Evolutionary conservation across 306 rosid genomes (phyloP).

Genomic region (Dryas drummondii): DNA sequence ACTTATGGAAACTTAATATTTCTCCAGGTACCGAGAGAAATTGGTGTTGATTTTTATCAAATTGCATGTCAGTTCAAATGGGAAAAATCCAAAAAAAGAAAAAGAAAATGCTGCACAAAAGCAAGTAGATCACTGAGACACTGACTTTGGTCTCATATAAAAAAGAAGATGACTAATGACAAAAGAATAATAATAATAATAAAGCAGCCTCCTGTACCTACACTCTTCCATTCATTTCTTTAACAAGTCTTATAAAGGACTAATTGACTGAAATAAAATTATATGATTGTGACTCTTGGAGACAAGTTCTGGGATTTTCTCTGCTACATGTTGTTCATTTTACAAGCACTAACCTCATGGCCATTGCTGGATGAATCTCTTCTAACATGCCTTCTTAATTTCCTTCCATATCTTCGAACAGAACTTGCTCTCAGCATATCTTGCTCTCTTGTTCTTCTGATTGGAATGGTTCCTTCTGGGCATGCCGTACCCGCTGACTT

Average conservation of each 20-base stretch:
- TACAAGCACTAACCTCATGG: slow-evolving; percentile 69
- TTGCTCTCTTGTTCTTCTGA: slow-evolving; percentile 74
- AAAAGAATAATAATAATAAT: slow-evolving; percentile 1
- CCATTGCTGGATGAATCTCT: slow-evolving; percentile 90
- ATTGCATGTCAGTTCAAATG: not conserved
- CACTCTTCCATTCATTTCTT: slow-evolving; percentile 9
- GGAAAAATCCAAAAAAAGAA: slow-evolving; percentile 1
- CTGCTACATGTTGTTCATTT: slow-evolving; percentile 8
- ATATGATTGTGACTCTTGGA: slow-evolving; percentile 12
- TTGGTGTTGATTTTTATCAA: not conserved
- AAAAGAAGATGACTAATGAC: slow-evolving; percentile 1
- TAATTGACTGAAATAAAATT: slow-evolving; percentile 8
- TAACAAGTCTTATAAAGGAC: slow-evolving; percentile 1
- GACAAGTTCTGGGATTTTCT: slow-evolving; percentile 2
- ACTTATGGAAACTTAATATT: not conserved
- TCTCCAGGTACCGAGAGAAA: not conserved
- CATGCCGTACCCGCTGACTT: slow-evolving; percentile 62
- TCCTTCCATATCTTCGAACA: slow-evolving; percentile 73
- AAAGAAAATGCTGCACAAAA: not conserved
- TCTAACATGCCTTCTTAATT: slow-evolving; percentile 55
- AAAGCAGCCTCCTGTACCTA: slow-evolving; percentile 20
- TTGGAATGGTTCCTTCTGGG: slow-evolving; percentile 92
- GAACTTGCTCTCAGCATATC: slow-evolving; percentile 84
- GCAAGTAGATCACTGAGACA: slow-evolving; percentile 14
- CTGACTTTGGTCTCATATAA: slow-evolving; percentile 13